Evolutionary conservation across 2,329 filamentous ascomycete genomes (phyloP).

Genomic region (Colletotrichum liriopes): DNA sequence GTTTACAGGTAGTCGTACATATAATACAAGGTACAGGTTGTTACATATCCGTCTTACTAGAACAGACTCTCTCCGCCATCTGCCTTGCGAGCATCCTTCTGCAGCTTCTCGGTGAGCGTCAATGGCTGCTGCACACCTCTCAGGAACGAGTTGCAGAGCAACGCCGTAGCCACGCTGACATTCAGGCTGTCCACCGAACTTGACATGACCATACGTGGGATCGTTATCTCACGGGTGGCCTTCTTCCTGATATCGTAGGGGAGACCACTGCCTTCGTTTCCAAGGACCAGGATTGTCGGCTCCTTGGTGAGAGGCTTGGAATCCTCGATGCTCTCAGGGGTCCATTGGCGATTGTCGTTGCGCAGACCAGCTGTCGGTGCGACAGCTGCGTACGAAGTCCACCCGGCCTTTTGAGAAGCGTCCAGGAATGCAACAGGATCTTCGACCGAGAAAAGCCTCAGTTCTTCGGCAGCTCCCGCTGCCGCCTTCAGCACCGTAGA

Average conservation of each 20-base stretch:
- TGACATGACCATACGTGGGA: slow-evolving; percentile 69
- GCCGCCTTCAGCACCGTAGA: slow-evolving; percentile 89
- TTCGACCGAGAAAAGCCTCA: slow-evolving; percentile 80
- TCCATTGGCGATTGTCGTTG: slow-evolving; percentile 58
- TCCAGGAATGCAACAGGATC: slow-evolving; percentile 80
- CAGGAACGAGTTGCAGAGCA: slow-evolving; percentile 81
- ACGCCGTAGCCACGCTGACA: slow-evolving; percentile 87
- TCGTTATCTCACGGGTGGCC: slow-evolving; percentile 77
- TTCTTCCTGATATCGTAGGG: slow-evolving; percentile 74
- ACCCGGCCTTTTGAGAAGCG: slow-evolving; percentile 78
- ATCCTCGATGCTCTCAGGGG: slow-evolving; percentile 64
- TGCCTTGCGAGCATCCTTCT: slow-evolving; percentile 53
- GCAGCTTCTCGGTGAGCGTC: slow-evolving; percentile 53
- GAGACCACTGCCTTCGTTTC: slow-evolving; percentile 85
- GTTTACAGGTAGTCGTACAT: slow-evolving; percentile 34
- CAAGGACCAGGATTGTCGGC: slow-evolving; percentile 86
- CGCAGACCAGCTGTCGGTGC: slow-evolving; percentile 57
- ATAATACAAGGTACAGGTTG: slow-evolving; percentile 20
- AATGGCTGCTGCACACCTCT: slow-evolving; percentile 51
- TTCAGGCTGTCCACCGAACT: slow-evolving; percentile 89
- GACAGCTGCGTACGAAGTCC: slow-evolving; percentile 87
- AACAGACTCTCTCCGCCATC: slow-evolving; percentile 37
- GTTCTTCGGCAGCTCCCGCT: slow-evolving; percentile 86
- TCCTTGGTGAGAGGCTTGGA: slow-evolving; percentile 68
- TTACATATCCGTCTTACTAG: slow-evolving; percentile 9